Percentiles rank a stretch among this genome's conserved stretches.
phyloP scores from a whole-genome alignment of 108 stramenopile species.

The Asterionellopsis glacialis region DNA sequence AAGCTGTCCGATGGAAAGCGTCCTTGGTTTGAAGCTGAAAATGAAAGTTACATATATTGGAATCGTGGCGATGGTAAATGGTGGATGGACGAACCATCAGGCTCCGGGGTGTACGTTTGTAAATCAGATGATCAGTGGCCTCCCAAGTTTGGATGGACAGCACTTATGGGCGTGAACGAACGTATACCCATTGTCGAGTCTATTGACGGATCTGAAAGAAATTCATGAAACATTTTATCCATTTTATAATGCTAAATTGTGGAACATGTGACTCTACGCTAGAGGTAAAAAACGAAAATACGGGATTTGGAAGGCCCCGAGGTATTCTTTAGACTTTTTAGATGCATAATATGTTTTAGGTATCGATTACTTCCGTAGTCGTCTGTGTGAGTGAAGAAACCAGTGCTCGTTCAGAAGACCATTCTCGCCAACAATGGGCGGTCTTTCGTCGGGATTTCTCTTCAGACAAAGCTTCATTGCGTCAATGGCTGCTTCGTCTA shows the following conservation, averaged over 20 bases:
- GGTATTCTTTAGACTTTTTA: too few species aligned
- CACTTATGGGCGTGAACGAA: neutral
- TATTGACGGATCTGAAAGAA: too few species aligned
- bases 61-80: constrained; percentile 33
- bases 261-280: too few species aligned
- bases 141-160: neutral
- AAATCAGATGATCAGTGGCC: neutral
- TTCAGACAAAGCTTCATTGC: constrained; percentile 75
- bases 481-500: constrained; percentile 73
- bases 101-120: constrained; percentile 33
- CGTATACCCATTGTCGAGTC: neutral
- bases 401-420: constrained; percentile 79
- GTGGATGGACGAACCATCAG: constrained; percentile 50
- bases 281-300: too few species aligned
- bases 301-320: too few species aligned
- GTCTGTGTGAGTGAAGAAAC: constrained; percentile 37
- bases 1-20: neutral
- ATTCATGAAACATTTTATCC: too few species aligned
- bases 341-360: too few species aligned
- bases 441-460: constrained; percentile 68
- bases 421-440: constrained; percentile 74
- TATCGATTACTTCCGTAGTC: too few species aligned
- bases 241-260: too few species aligned
- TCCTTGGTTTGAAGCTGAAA: constrained; percentile 13
- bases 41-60: constrained; percentile 44